phyloP scores from a whole-genome alignment of 1,284 basidiomycete genomes.

The Cystobasidium slooffiae region DNA sequence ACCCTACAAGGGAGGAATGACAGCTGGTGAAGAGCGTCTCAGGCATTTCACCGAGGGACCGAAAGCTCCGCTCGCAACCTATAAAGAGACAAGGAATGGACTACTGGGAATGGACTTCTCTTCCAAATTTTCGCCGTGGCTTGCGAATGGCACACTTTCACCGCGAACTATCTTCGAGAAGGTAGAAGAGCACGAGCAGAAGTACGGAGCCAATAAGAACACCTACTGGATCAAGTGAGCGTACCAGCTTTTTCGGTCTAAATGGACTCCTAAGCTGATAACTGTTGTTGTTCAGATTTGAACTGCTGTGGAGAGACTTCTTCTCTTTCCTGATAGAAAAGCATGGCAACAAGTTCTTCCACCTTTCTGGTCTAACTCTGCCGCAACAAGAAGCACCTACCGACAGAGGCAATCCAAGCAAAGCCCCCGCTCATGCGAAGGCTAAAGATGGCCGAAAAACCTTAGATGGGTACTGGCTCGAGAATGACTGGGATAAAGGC shows the following conservation, averaged over 20 bases:
- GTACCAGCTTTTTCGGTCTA: neutral
- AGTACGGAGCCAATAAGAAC: slow-evolving; percentile 57
- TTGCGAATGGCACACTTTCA: slow-evolving; percentile 61
- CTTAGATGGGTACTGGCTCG: slow-evolving; percentile 39
- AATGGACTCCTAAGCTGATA: neutral
- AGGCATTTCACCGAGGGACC: slow-evolving; percentile 58
- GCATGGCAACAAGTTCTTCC: slow-evolving; percentile 40
- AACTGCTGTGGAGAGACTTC: slow-evolving; percentile 65
- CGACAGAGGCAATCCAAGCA: slow-evolving; percentile 2
- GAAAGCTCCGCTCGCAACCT: slow-evolving; percentile 57
- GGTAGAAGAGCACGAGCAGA: slow-evolving; percentile 56
- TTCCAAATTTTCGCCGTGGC: slow-evolving; percentile 64
- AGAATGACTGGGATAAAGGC: slow-evolving; percentile 37
- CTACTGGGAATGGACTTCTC: slow-evolving; percentile 63
- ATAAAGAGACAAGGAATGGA: slow-evolving; percentile 65
- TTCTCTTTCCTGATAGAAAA: slow-evolving; percentile 59
- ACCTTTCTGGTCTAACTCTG: slow-evolving; percentile 24
- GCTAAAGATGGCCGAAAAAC: slow-evolving; percentile 14
- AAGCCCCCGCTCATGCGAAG: neutral
- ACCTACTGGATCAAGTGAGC: slow-evolving; percentile 59
- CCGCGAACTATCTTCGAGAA: slow-evolving; percentile 59
- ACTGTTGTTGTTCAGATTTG: slow-evolving; percentile 57
- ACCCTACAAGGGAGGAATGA: slow-evolving; percentile 60
- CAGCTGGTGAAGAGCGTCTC: slow-evolving; percentile 57
- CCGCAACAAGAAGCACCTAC: slow-evolving; percentile 34